Evolutionary conservation across 768 basidiomycete genomes (phyloP), one percentile per base, ranked within the genome.

Genomic region (Suillus bovinus): DNA sequence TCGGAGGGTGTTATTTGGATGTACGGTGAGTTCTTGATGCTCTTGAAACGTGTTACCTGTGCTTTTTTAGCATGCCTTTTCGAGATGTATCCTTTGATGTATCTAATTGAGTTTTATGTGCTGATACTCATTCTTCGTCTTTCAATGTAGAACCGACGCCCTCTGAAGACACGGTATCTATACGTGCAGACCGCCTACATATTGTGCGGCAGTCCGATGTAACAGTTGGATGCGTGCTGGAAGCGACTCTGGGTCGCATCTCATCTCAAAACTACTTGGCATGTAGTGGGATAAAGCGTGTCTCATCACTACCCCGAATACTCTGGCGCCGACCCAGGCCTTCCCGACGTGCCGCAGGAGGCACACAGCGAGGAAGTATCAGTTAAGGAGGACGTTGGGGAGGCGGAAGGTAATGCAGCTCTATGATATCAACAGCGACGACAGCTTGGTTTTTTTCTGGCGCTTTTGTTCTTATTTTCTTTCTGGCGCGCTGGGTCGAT

Each of bases 91-190:
- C 74, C 24, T 65, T 67, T 24, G 61, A 62, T 9, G 33, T 56
- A 67, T 72, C 0, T 61, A 66, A 64, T 31, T 17, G 58, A 39
- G 52, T 70, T 72, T 31, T 10, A 9, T 31, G 31, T 5, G 2
- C 31, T 3, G 3, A n/a, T 52, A 9, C 31, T 56, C 24, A 29
- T 53, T 41, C 7, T 38, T 54, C 3, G 29, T 42, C n/a, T 9
- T 39, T 39, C 6, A 9, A 29, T 29, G 33, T 54, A 74, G 73
- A 74, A 60, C 74, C 74, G 31, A 69, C 68, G 0, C 73, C 73
- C 2, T 70, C 74, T 4, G 58, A 65, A 31, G 61, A 61, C 1
- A 70, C 69, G 14, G 14, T 64, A 17, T 59, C 63, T 24, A 70
- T 67, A 64, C 73, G 73, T 1, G 53, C 65, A 8, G 58, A 70